Percentiles rank a stretch among this genome's conserved stretches.
phyloP scores from a whole-genome alignment of 169 alveolate genomes.

The Babesia bigemina region DNA sequence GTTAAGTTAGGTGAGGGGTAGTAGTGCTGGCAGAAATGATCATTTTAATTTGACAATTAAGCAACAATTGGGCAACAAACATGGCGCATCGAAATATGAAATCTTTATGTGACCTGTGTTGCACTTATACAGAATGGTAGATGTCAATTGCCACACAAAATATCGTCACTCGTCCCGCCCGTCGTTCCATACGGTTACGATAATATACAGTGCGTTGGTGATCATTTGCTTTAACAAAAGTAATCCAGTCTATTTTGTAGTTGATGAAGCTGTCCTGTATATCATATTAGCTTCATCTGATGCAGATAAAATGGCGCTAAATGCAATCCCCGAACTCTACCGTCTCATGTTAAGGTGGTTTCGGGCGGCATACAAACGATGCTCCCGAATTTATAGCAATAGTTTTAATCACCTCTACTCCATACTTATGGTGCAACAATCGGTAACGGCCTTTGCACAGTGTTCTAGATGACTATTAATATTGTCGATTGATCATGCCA shows the following conservation, averaged over 20 bases:
- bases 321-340: background rate
- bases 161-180: background rate
- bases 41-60: too few species aligned
- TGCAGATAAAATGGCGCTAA: background rate
- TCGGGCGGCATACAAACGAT: background rate
- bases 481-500: conserved; percentile 4
- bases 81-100: too few species aligned
- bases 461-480: conserved; percentile 23
- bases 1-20: too few species aligned
- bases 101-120: background rate
- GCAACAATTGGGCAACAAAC: too few species aligned
- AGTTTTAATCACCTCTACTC: background rate
- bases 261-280: background rate
- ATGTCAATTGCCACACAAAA: background rate
- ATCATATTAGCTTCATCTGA: background rate
- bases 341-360: background rate
- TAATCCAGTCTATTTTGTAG: background rate
- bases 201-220: background rate
- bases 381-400: background rate
- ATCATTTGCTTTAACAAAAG: background rate
- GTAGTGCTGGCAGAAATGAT: too few species aligned
- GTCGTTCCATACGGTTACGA: background rate
- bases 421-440: background rate
- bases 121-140: background rate
- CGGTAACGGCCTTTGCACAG: background rate